Conservation (phyloP, 2,329 filamentous ascomycete genomes). For the Penicillium freii region DNA sequence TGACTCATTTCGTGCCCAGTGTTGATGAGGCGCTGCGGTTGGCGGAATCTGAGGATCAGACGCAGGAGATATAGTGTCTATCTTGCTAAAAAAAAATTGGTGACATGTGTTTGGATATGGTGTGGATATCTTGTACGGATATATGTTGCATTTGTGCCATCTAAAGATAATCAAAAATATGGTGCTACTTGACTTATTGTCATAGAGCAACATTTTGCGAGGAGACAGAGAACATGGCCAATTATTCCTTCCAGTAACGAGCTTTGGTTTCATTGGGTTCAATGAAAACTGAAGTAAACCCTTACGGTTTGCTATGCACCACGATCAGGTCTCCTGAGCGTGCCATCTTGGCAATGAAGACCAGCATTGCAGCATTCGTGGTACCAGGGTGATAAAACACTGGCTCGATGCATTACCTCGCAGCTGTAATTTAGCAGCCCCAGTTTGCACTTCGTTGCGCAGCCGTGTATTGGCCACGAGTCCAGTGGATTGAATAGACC, state of each 20-base stretch:
- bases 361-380: not conserved
- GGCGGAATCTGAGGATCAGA: conserved; percentile 68
- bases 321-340: too few species aligned
- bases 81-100: not conserved
- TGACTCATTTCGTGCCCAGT: conserved; percentile 72
- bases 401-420: too few species aligned
- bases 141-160: not conserved
- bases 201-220: not conserved
- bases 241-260: not conserved
- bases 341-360: not conserved
- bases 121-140: not conserved
- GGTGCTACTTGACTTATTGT: not conserved
- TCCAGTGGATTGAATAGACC: not conserved
- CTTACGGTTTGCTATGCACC: not conserved
- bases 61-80: conserved; percentile 33
- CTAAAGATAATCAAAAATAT: not conserved
- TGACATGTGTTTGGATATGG: not conserved
- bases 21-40: conserved; percentile 81
- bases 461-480: not conserved
- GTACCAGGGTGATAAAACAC: not conserved
- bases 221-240: not conserved
- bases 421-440: not conserved
- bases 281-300: not conserved
- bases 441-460: not conserved
- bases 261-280: not conserved